A percentile compares a stretch with the other conserved stretches of the same genome.
phyloP scores from a whole-genome alignment of 805 yeast species.

The Candida argentea region DNA sequence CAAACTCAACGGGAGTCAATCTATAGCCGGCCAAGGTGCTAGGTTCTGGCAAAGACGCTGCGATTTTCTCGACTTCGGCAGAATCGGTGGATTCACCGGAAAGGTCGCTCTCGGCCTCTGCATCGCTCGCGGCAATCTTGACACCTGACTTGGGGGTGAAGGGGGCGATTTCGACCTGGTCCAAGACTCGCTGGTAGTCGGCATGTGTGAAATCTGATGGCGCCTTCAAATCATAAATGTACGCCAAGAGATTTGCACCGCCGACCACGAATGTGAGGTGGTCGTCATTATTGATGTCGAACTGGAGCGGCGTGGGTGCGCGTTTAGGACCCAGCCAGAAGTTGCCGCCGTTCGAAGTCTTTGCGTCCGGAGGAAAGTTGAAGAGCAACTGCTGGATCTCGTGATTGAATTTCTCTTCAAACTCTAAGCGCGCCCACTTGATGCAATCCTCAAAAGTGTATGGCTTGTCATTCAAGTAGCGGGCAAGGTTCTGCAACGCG shows the following conservation, averaged over 20 bases:
- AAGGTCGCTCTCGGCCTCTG: conserved; percentile 64
- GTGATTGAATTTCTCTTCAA: conserved; percentile 73
- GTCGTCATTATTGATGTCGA: conserved; percentile 65
- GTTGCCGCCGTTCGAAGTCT: conserved; percentile 80
- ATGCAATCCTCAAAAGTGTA: conserved; percentile 87
- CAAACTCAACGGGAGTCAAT: conserved; percentile 85
- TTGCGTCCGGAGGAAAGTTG: conserved; percentile 93
- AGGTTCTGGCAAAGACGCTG: conserved; percentile 79
- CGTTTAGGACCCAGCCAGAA: conserved; percentile 98
- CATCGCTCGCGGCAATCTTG: conserved; percentile 74
- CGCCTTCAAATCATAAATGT: conserved; percentile 80
- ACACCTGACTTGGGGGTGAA: conserved; percentile 70
- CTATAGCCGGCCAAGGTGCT: conserved; percentile 83
- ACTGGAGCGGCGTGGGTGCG: conserved; percentile 79
- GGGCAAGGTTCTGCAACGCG: conserved; percentile 69
- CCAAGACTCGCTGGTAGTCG: conserved; percentile 46
- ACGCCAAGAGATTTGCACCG: conserved; percentile 88
- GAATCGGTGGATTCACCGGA: conserved; percentile 40
- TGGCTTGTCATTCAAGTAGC: conserved; percentile 73
- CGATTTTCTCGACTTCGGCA: conserved; percentile 57
- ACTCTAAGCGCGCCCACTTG: conserved; percentile 87
- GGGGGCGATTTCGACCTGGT: conserved; percentile 32
- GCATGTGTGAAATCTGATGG: conserved; percentile 43
- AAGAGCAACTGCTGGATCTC: conserved; percentile 84
- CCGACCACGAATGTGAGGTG: conserved; percentile 79